Evolutionary conservation across 305 asterid genomes (phyloP).

Genomic region (Solanum hybrid): DNA sequence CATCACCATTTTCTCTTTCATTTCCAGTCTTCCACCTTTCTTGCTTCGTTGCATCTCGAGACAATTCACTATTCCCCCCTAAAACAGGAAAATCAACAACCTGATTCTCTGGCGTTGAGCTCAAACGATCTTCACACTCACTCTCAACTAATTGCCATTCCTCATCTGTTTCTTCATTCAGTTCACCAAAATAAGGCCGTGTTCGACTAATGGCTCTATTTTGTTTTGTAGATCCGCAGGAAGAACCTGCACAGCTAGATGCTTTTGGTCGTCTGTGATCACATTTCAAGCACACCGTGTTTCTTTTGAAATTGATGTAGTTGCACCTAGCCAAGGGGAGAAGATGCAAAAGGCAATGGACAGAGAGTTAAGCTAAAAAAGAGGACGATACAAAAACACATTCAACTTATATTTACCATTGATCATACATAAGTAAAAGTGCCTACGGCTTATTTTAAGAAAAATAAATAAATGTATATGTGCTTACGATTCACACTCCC

Average conservation of each 20-base stretch:
- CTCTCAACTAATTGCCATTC: conserved; percentile 22
- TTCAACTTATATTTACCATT: not conserved
- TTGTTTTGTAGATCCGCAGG: conserved; percentile 18
- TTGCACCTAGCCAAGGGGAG: conserved; percentile 49
- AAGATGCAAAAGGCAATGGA: not conserved
- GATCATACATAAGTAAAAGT: not conserved
- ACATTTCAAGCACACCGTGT: conserved; percentile 81
- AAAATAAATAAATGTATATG: not conserved
- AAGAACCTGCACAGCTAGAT: conserved; percentile 9
- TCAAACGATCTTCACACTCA: conserved; percentile 20
- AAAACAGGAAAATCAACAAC: conserved; percentile 51
- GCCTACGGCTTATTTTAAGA: not conserved
- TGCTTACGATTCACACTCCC: conserved; percentile 96
- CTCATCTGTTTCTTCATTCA: conserved; percentile 14
- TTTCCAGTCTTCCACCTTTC: conserved; percentile 40
- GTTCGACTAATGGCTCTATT: conserved; percentile 17
- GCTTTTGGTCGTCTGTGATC: conserved; percentile 71
- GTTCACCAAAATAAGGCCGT: conserved; percentile 27
- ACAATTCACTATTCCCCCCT: conserved; percentile 68
- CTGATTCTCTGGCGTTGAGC: conserved; percentile 18
- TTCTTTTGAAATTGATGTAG: conserved; percentile 73
- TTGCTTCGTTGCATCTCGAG: conserved; percentile 33
- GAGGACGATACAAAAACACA: not conserved
- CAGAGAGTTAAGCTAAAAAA: not conserved
- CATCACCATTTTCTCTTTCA: conserved; percentile 22